phyloP scores from a whole-genome alignment of 2,329 filamentous ascomycete species.

The Fusarium stilboides region DNA sequence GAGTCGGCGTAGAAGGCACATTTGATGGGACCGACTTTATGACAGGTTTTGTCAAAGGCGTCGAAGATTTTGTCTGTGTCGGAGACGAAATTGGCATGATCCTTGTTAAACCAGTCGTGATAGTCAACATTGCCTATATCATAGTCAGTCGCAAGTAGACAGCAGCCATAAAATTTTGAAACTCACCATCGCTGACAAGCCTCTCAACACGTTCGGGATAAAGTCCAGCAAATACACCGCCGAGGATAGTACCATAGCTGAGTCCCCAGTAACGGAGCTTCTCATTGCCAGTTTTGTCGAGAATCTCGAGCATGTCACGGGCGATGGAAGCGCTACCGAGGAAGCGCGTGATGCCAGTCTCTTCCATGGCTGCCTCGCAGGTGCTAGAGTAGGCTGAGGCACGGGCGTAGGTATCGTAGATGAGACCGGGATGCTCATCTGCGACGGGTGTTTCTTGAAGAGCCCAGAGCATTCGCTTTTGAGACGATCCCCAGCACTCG shows the following conservation, averaged over 20 bases:
- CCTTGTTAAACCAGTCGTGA: conserved; percentile 66
- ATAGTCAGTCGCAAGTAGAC: not conserved
- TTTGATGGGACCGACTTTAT: conserved; percentile 63
- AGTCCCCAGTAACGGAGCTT: conserved; percentile 69
- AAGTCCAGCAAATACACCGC: conserved; percentile 66
- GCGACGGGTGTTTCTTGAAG: conserved; percentile 61
- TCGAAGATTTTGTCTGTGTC: conserved; percentile 69
- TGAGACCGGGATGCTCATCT: conserved; percentile 62
- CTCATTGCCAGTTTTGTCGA: conserved; percentile 58
- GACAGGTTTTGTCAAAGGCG: conserved; percentile 69
- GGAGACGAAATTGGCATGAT: conserved; percentile 63
- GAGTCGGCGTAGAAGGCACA: conserved; percentile 62
- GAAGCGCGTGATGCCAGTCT: conserved; percentile 58
- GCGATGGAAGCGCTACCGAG: conserved; percentile 62
- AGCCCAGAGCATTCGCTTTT: conserved; percentile 61
- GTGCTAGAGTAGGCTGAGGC: conserved; percentile 59
- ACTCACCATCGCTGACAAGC: conserved; percentile 66
- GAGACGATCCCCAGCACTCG: conserved; percentile 65
- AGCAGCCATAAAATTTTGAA: rapidly evolving
- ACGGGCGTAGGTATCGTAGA: conserved; percentile 63
- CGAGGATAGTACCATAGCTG: conserved; percentile 69
- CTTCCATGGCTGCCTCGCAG: conserved; percentile 59
- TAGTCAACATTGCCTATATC: conserved; percentile 65
- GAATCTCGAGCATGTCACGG: conserved; percentile 64
- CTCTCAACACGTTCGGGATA: conserved; percentile 66